phyloP scores from a whole-genome alignment of 2,329 filamentous ascomycete genomes.

The Neocucurbitaria cava region DNA sequence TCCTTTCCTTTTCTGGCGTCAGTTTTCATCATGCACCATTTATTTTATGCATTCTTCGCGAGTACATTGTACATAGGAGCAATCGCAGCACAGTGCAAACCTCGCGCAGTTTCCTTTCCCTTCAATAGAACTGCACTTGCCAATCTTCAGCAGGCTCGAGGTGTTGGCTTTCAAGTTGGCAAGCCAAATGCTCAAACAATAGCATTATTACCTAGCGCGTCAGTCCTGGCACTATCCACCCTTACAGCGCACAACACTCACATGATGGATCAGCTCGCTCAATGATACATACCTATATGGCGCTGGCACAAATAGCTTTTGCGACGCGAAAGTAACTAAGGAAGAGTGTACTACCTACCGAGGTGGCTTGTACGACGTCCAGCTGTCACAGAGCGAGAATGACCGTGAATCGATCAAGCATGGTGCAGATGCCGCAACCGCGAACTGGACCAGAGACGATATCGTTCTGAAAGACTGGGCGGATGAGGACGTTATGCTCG shows the following conservation, averaged over 20 bases:
- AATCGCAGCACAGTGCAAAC: slow-evolving; percentile 1
- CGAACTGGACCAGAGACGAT: background rate
- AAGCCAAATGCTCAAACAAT: slow-evolving; percentile 6
- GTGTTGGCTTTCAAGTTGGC: slow-evolving; percentile 4
- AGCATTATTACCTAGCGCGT: slow-evolving; percentile 9
- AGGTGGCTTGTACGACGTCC: slow-evolving; percentile 1
- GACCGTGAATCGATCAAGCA: background rate
- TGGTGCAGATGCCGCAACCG: background rate
- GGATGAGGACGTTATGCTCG: background rate
- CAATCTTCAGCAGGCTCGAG: slow-evolving; percentile 1
- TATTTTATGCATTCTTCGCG: slow-evolving; percentile 2
- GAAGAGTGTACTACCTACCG: background rate
- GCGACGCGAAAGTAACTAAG: background rate
- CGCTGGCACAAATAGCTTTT: background rate
- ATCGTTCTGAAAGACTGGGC: background rate
- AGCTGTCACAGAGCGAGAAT: background rate
- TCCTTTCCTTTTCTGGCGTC: background rate
- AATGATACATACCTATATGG: background rate
- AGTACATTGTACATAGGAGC: background rate
- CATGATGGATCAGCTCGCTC: background rate
- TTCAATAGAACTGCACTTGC: slow-evolving; percentile 4
- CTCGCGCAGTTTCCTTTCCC: slow-evolving; percentile 1
- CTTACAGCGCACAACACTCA: background rate
- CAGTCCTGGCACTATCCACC: background rate
- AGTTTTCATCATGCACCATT: background rate